Percentiles rank a stretch among this genome's conserved stretches.
Conservation (phyloP, 805 yeast species). For the Starmerella sp. region DNA sequence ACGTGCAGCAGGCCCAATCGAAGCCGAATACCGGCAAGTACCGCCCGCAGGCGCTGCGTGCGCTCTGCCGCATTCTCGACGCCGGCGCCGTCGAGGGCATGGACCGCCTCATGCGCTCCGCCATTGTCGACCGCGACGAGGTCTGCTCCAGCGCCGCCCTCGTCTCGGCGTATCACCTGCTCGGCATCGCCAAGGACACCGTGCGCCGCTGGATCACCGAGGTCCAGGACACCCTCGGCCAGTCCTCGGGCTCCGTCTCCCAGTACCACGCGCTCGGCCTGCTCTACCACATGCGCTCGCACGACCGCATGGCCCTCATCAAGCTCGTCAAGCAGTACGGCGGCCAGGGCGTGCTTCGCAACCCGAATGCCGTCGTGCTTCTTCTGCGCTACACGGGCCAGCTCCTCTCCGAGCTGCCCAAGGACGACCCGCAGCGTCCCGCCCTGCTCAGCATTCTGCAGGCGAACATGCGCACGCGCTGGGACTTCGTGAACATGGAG, state of each 20-base stretch:
- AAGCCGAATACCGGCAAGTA: conserved; percentile 36
- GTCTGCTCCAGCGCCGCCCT: conserved; percentile 87
- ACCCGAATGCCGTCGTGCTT: conserved; percentile 75
- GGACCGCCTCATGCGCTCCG: conserved; percentile 83
- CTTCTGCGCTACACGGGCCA: conserved; percentile 65
- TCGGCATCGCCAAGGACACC: conserved; percentile 82
- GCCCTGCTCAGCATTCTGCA: conserved; percentile 54
- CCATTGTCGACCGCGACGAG: conserved; percentile 84
- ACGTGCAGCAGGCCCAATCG: conserved; percentile 64
- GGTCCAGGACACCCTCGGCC: conserved; percentile 79
- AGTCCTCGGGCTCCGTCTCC: conserved; percentile 45
- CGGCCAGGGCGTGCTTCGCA: conserved; percentile 48
- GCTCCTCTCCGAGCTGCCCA: conserved; percentile 35
- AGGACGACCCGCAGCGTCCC: conserved; percentile 28
- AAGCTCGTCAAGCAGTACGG: conserved; percentile 74
- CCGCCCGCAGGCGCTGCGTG: conserved; percentile 90
- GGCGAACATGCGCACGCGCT: conserved; percentile 64
- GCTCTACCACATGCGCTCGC: conserved; percentile 74
- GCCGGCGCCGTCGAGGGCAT: conserved; percentile 76
- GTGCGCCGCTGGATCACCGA: conserved; percentile 91
- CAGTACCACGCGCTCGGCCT: conserved; percentile 95
- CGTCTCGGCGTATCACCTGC: conserved; percentile 76
- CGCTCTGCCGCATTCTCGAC: conserved; percentile 81
- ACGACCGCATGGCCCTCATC: conserved; percentile 87
- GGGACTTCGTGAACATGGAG: conserved; percentile 85